Evolutionary conservation across 768 basidiomycete species (phyloP), one percentile per base, ranked within the genome.

Genomic region (Suillus subaureus): DNA sequence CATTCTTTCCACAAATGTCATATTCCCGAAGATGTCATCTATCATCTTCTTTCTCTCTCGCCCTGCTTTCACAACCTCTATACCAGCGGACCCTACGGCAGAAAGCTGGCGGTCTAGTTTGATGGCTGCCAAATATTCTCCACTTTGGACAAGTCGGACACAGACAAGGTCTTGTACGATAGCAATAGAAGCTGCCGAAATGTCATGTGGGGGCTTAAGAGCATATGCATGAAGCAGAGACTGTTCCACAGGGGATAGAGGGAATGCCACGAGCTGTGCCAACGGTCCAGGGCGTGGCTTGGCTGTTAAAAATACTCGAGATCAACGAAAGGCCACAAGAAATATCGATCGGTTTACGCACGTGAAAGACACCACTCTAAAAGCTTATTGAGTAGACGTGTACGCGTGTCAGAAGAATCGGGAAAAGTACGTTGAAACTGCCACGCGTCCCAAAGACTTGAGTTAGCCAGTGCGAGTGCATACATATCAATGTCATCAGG

Each of bases 111-210:
- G 84, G 74, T 94, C 92, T 51, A 92, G 81, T 77, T 88, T 89
- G 72, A 94, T 85, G 11, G 92, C 93, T n/a, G 87, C 86, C 0
- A 83, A 77, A 70, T 89, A 88, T 65, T 85, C 84, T 4, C 92
- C 93, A 3, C 81, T 83, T 71, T 92, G 89, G 40, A 94, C 84
- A 11, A 94, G 84, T 12, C 93, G 89, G 18, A 90, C 85, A 66
- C 89, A 92, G 35, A 92, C 82, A n/a, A 94, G 83, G 67, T 94
- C 91, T 73, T 92, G 92, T 0, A 94, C 74, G 16, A 85, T 79
- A 6, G 87, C 81, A 31, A 89, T 73, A 2, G 87, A 84, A 2
- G 82, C 70, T 9, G 82, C 67, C 1, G 87, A 79, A 12, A 89
- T 75, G 0, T 78, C 67, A 6, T 78, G 65, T 3, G 89, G 84